Conservation (phyloP, 768 basidiomycete genomes). For the Gymnopilus junonius region DNA sequence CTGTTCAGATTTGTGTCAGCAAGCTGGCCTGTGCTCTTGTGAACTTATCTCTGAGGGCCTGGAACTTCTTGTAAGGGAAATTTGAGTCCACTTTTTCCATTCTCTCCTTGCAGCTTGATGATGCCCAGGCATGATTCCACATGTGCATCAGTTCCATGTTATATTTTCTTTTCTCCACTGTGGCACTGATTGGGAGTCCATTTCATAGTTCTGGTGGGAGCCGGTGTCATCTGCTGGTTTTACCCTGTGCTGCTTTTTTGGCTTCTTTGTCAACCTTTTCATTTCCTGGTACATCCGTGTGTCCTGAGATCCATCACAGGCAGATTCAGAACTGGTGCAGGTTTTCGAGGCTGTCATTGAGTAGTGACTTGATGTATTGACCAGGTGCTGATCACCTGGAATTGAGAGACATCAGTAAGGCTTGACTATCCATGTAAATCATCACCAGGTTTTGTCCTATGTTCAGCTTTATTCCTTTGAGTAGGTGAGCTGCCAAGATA, state of each 20-base stretch:
- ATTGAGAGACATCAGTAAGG: background rate
- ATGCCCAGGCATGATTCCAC: too few species aligned
- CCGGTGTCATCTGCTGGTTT: background rate
- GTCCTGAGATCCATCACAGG: background rate
- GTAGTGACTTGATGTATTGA: background rate
- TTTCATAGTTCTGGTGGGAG: background rate
- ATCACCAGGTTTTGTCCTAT: background rate
- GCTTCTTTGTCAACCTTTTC: background rate
- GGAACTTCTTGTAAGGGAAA: too few species aligned
- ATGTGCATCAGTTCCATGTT: too few species aligned
- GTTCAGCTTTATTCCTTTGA: background rate
- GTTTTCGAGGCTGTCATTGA: background rate
- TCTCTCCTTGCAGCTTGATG: too few species aligned
- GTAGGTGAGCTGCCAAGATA: conserved; percentile 11
- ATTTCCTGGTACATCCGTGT: background rate
- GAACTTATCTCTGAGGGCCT: too few species aligned
- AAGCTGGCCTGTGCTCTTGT: too few species aligned
- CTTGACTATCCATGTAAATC: background rate
- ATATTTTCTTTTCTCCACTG: too few species aligned
- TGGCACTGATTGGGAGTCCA: too few species aligned
- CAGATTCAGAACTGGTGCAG: background rate
- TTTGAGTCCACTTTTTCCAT: too few species aligned
- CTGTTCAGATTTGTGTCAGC: too few species aligned
- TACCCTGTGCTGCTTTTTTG: background rate
- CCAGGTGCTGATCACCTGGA: background rate